A percentile compares a stretch with the other conserved stretches of the same genome.
Conservation (phyloP, 2,329 filamentous ascomycete species). For the Aspergillus felis region DNA sequence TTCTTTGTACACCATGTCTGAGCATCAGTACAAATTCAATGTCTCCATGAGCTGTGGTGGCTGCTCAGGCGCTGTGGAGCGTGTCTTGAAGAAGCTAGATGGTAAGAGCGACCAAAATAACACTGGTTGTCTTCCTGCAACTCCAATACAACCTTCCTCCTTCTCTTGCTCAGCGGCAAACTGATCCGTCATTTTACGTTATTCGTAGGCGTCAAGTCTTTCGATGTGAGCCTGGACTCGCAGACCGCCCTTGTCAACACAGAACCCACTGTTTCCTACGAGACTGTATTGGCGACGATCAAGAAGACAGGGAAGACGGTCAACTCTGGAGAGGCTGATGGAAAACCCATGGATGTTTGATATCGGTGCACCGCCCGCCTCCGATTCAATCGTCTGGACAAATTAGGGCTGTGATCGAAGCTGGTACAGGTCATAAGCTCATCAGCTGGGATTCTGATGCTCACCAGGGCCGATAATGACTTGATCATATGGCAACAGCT, state of each 20-base stretch:
- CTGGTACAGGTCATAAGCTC: background rate
- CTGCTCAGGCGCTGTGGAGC: conserved; percentile 90
- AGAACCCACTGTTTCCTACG: conserved; percentile 66
- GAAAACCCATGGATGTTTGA: conserved; percentile 35
- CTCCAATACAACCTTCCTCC: background rate
- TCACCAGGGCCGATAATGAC: background rate
- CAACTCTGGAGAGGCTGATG: conserved; percentile 56
- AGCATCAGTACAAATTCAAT: conserved; percentile 93
- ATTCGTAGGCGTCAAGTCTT: conserved; percentile 71
- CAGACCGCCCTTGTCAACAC: conserved; percentile 78
- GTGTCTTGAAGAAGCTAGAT: conserved; percentile 86
- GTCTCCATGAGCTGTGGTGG: conserved; percentile 92
- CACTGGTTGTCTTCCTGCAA: background rate
- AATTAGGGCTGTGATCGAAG: background rate
- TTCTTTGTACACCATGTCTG: conserved; percentile 49
- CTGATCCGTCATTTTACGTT: background rate
- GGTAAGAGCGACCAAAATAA: conserved; percentile 40
- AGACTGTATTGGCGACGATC: conserved; percentile 80
- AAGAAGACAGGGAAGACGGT: conserved; percentile 94
- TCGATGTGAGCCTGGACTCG: conserved; percentile 80
- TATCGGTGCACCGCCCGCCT: background rate
- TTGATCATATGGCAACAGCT: background rate
- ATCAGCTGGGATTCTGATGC: background rate
- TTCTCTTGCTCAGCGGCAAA: conserved; percentile 2
- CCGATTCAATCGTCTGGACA: background rate